A percentile compares a stretch with the other conserved stretches of the same genome.
These are phyloP conservation scores for Capsicum baccatum DNA, from an alignment of 257 asterid genomes.

Conservation along the genomic window DNA sequence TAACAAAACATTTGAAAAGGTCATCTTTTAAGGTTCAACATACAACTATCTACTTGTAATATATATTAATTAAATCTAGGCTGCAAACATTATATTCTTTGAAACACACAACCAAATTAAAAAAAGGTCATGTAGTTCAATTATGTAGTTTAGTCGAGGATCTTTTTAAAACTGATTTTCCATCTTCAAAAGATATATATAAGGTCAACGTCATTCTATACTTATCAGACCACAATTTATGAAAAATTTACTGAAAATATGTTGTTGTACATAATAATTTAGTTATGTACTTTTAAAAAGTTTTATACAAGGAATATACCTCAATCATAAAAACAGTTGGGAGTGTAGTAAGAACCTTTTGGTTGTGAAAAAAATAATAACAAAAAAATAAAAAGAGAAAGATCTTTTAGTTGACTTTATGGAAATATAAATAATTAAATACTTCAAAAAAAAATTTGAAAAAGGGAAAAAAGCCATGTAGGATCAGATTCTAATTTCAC, in stretches of 20 bases:
- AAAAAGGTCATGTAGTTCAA: too few relatives aligned
- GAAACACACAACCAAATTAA: too few relatives aligned
- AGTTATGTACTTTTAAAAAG: not conserved
- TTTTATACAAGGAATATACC: not conserved
- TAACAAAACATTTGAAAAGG: not conserved
- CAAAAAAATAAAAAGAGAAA: not conserved
- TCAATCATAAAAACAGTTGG: not conserved
- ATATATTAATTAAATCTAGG: too few relatives aligned
- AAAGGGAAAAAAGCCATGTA: not conserved
- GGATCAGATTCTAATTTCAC: conserved; percentile 12
- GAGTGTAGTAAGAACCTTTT: not conserved
- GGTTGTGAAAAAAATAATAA: not conserved
- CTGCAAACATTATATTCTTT: too few relatives aligned
- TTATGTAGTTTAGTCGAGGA: too few relatives aligned
- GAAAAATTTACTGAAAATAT: too few relatives aligned
- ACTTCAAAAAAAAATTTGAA: not conserved
- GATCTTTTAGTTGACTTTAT: not conserved
- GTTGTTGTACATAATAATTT: too few relatives aligned
- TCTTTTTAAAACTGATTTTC: too few relatives aligned
- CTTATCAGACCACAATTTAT: too few relatives aligned
- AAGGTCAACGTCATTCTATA: too few relatives aligned
- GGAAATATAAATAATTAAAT: not conserved
- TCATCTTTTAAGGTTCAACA: not conserved
- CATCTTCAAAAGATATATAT: too few relatives aligned
- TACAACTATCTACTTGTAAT: not conserved